phyloP scores from a whole-genome alignment of 257 asterid species.

The Primulina huaijiensis region DNA sequence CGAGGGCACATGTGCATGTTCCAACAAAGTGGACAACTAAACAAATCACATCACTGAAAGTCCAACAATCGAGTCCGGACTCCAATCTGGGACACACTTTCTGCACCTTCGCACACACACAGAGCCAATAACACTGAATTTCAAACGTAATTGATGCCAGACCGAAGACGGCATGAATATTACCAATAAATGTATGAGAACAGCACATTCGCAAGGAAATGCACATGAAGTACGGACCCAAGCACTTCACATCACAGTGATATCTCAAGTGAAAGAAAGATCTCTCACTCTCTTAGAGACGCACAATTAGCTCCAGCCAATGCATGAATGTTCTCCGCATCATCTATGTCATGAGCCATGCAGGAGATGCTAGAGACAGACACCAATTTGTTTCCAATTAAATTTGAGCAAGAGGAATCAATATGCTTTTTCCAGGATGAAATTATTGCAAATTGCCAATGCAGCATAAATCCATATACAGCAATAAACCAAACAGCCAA shows the following conservation, averaged over 20 bases:
- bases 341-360: not conserved
- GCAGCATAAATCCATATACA: slow-evolving; percentile 10
- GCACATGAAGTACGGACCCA: not conserved
- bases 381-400: slow-evolving; percentile 4
- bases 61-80: not conserved
- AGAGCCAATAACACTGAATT: not conserved
- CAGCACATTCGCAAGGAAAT: not conserved
- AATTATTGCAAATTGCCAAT: slow-evolving; percentile 7
- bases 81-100: not conserved
- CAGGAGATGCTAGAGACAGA: slow-evolving; percentile 13
- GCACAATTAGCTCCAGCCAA: not conserved
- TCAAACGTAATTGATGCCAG: not conserved
- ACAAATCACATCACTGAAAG: not conserved
- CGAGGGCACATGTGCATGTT: not conserved
- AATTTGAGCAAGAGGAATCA: slow-evolving; percentile 2
- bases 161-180: not conserved
- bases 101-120: not conserved
- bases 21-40: slow-evolving; percentile 5
- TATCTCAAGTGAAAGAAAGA: not conserved
- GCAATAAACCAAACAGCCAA: slow-evolving; percentile 2
- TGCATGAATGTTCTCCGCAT: not conserved
- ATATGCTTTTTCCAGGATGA: slow-evolving; percentile 3
- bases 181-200: not conserved
- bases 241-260: slow-evolving; percentile 7
- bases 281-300: too few species aligned